These are phyloP conservation scores for Skeletonema grethae DNA, from an alignment of 108 stramenopile species.

Conservation along the genomic window DNA sequence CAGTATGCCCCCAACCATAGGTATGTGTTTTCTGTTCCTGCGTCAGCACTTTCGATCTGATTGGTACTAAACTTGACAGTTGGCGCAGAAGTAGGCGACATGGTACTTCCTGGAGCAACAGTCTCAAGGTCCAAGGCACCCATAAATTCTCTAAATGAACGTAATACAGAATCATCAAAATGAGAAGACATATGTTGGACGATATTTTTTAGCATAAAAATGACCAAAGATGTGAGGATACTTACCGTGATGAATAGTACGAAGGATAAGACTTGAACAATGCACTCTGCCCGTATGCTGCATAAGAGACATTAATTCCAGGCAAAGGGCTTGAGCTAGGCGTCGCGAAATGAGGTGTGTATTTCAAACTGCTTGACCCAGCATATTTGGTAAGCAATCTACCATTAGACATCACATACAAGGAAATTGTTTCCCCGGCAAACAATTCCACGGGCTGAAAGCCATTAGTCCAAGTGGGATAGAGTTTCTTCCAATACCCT, in stretches of 20 bases:
- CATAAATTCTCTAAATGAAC: background rate
- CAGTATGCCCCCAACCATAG: slow-evolving; percentile 80
- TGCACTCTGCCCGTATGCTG: too few relatives aligned
- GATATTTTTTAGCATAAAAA: too few relatives aligned
- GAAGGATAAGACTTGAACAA: background rate
- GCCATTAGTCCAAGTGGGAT: background rate
- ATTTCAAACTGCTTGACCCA: background rate
- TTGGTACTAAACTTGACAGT: background rate
- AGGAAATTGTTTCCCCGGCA: background rate
- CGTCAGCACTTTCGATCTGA: background rate
- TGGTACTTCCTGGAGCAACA: background rate
- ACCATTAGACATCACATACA: background rate
- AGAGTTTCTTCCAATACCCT: background rate
- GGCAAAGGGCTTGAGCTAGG: background rate
- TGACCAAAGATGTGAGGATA: background rate
- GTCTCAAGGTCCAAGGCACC: background rate
- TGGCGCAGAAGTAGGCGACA: background rate
- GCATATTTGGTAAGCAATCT: background rate
- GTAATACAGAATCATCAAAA: too few relatives aligned
- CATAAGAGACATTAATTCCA: background rate
- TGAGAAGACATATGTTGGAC: too few relatives aligned
- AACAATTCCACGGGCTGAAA: background rate
- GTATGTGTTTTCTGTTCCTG: too few relatives aligned
- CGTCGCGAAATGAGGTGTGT: background rate
- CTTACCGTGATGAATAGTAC: background rate